A percentile compares a stretch with the other conserved stretches of the same genome.
phyloP scores from a whole-genome alignment of 768 basidiomycete species.

The Boletus tylopilopsis region DNA sequence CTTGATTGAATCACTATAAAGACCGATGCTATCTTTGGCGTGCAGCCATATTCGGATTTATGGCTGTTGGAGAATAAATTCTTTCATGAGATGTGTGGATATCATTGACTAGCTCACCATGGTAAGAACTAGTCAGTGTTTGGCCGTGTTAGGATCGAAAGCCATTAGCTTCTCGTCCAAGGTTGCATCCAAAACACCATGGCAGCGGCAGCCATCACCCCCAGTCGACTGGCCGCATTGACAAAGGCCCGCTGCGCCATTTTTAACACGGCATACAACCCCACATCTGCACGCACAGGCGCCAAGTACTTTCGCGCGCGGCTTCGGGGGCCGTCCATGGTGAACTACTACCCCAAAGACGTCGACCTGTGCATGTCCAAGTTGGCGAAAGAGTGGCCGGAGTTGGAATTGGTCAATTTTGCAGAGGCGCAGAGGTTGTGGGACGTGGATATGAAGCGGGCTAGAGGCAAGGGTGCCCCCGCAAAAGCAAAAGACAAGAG shows the following conservation, averaged over 20 bases:
- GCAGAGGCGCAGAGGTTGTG: slow-evolving; percentile 57
- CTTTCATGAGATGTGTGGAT: too few relatives aligned
- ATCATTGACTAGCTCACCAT: too few relatives aligned
- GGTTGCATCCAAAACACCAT: slow-evolving; percentile 8
- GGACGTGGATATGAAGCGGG: slow-evolving; percentile 65
- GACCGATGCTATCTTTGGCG: too few relatives aligned
- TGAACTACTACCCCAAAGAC: slow-evolving; percentile 74
- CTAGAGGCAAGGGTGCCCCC: slow-evolving; percentile 79
- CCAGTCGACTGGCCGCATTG: slow-evolving; percentile 57
- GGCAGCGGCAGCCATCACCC: slow-evolving; percentile 37
- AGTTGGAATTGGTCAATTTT: slow-evolving; percentile 58
- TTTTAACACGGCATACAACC: slow-evolving; percentile 90
- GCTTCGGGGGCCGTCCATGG: slow-evolving; percentile 82
- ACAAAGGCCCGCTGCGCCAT: slow-evolving; percentile 63
- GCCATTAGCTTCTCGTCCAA: slow-evolving; percentile 9
- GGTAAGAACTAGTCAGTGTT: slow-evolving; percentile 15
- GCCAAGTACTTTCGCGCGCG: slow-evolving; percentile 86
- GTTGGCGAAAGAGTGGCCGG: slow-evolving; percentile 50
- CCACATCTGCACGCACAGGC: slow-evolving; percentile 74
- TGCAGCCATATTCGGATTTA: too few relatives aligned
- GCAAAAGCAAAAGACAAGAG: slow-evolving; percentile 73
- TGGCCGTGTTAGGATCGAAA: slow-evolving; percentile 29
- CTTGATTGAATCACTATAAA: too few relatives aligned
- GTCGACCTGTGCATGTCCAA: slow-evolving; percentile 53
- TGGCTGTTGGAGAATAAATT: too few relatives aligned